Base-by-base conservation (phyloP, 1,139 yeast genomes). In the Scheffersomyces insectosa region DNA sequence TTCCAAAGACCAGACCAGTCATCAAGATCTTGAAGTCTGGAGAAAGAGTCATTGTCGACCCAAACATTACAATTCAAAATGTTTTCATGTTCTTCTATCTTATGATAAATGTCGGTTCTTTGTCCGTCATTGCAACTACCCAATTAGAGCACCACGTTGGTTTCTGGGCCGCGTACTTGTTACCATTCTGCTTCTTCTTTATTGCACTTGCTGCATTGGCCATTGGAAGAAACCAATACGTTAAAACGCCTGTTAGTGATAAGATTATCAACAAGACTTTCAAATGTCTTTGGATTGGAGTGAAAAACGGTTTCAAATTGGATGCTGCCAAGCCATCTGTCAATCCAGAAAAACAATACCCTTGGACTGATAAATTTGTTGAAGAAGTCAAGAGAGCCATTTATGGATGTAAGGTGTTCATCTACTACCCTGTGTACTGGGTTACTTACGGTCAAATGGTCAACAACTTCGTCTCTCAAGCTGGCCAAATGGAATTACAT, bases 1-100 rank as follows among this genome's bases (percentile, higher is more conserved):
- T 56, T 25, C 59, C 59, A 12, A 70, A 68, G 47, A 65, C 67
- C 33, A 65, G 61, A 46, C 74, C 76, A 20, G 48, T 56, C 23
- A 66, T 70, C 41, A 63, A 58, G 42, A 62, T 63, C 33, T 62
- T 66, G 52, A 66, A 66, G 40, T 49, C 59, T 14, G 76, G 76
- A 40, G 72, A 68, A 52, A 57, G 62, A 44, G 75, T 70, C 16
- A 59, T 71, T 42, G 66, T 64, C 47, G 76, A 70, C 55, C 75
- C 75, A 36, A 66, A 66, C 46, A 57, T 70, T 44, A 70, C 76
- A 40, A 61, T 70, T 47, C 75, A 70, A 57, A 68, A 65, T 46
- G 75, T 70, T 34, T 70, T 69, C 49, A 65, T 70, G 72, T 65
- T 68, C 44, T 71, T 70, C 54, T 71, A 71, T 51, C 64, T 70